Evolutionary conservation across 352 stramenopile species (phyloP).

Genomic region (Phytopythium kandeliae): DNA sequence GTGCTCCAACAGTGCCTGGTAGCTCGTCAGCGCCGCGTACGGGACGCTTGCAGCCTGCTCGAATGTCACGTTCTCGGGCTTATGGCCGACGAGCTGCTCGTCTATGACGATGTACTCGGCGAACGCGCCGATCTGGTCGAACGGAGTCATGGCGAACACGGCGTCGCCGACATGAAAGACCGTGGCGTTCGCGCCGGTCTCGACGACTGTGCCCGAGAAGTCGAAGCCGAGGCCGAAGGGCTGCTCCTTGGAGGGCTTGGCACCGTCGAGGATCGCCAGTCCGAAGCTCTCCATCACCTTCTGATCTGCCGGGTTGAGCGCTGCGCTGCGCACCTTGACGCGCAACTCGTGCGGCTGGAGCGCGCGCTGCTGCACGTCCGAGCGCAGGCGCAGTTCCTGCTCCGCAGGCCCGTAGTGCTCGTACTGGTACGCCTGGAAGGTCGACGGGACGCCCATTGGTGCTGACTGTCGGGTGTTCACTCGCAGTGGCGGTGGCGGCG

Average conservation of each 20-base stretch:
- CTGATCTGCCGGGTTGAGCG: constrained; percentile 28
- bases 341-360: constrained; percentile 20
- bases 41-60: constrained; percentile 47
- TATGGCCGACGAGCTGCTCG: constrained; percentile 34
- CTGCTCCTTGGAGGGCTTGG: constrained; percentile 18
- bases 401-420: constrained; percentile 13
- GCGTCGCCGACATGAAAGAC: constrained; percentile 50
- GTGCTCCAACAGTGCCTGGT: constrained; percentile 42
- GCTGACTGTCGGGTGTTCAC: too few relatives aligned
- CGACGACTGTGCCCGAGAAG: constrained; percentile 49
- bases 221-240: constrained; percentile 56
- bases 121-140: constrained; percentile 34
- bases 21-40: constrained; percentile 44
- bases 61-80: constrained; percentile 44
- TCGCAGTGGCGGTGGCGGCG: background rate
- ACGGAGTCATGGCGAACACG: constrained; percentile 50
- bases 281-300: constrained; percentile 16
- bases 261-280: constrained; percentile 19
- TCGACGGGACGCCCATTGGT: constrained; percentile 18
- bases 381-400: constrained; percentile 13
- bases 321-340: constrained; percentile 23
- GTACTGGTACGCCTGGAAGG: constrained; percentile 27
- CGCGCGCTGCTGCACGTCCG: constrained; percentile 10
- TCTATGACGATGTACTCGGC: constrained; percentile 45
- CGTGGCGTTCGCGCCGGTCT: constrained; percentile 37